Evolutionary conservation across 176 grass and related monocot species (phyloP).

Genomic region (Themeda triandra): DNA sequence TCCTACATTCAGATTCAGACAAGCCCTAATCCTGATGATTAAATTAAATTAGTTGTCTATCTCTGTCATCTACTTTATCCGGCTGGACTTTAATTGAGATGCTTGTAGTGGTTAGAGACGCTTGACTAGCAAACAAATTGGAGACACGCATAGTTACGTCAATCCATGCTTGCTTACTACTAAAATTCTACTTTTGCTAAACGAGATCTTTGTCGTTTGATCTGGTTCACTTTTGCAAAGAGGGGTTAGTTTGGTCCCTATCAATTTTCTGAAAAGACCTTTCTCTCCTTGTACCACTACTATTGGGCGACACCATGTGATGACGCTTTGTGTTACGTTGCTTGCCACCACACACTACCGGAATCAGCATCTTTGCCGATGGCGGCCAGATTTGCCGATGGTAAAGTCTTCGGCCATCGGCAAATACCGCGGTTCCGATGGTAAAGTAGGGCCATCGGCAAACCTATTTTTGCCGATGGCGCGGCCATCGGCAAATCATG

Average conservation of each 20-base stretch:
- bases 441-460: too few relatives aligned
- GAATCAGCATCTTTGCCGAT: too few relatives aligned
- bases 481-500: too few relatives aligned
- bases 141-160: neutral
- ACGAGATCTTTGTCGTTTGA: conserved; percentile 38
- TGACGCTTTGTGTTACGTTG: neutral
- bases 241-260: neutral
- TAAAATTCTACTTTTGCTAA: neutral
- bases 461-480: too few relatives aligned
- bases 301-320: neutral
- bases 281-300: conserved; percentile 1
- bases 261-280: conserved; percentile 12
- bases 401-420: too few relatives aligned
- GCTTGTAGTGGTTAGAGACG: neutral
- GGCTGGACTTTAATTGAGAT: neutral
- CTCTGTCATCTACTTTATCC: neutral
- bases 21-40: neutral
- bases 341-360: neutral
- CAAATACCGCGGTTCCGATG: too few relatives aligned
- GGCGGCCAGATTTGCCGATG: too few relatives aligned
- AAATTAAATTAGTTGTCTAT: neutral
- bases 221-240: neutral
- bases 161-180: neutral
- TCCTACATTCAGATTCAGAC: neutral
- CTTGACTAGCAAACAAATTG: neutral